Percentiles rank a stretch among this genome's conserved stretches.
Evolutionary conservation across 2,329 filamentous ascomycete species (phyloP).

Genomic region (Ophiostoma piceae): DNA sequence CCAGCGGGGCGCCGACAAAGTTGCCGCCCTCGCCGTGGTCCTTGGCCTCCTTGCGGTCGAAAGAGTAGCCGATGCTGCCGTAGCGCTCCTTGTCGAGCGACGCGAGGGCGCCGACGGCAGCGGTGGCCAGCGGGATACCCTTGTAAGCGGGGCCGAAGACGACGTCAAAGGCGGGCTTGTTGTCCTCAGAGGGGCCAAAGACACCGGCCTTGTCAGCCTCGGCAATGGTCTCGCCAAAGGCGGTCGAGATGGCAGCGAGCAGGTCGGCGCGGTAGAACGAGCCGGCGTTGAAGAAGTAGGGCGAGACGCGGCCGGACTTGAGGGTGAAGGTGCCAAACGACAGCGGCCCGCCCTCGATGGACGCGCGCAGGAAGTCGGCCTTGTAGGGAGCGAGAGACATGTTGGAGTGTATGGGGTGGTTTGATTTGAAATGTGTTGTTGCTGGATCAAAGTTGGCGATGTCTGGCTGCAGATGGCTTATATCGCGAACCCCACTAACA

Average conservation of each 20-base stretch:
- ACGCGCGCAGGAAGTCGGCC: conserved; percentile 63
- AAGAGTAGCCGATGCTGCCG: conserved; percentile 71
- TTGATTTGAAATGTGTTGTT: not conserved
- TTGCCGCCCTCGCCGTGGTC: conserved; percentile 91
- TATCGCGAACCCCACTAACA: conserved; percentile 11
- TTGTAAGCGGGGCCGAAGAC: conserved; percentile 96
- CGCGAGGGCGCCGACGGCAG: conserved; percentile 46
- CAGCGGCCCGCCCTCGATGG: conserved; percentile 63
- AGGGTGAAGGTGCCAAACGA: conserved; percentile 81
- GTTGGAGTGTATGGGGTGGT: not conserved
- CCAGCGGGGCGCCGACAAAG: conserved; percentile 81
- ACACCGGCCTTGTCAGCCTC: conserved; percentile 25
- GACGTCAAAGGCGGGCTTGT: conserved; percentile 59
- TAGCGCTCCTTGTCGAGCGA: conserved; percentile 43
- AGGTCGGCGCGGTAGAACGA: conserved; percentile 79
- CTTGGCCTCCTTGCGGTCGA: conserved; percentile 95
- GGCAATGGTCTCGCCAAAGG: conserved; percentile 66
- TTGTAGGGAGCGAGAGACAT: conserved; percentile 58
- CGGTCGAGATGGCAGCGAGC: conserved; percentile 69
- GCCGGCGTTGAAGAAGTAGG: conserved; percentile 97
- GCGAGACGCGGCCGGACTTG: conserved; percentile 85
- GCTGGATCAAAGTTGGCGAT: not conserved
- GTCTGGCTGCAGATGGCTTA: not conserved
- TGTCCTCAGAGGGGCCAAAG: not conserved
- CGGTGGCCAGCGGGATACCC: conserved; percentile 83